phyloP scores from a whole-genome alignment of 2,329 filamentous ascomycete species.

The Colletotrichum trifolii region DNA sequence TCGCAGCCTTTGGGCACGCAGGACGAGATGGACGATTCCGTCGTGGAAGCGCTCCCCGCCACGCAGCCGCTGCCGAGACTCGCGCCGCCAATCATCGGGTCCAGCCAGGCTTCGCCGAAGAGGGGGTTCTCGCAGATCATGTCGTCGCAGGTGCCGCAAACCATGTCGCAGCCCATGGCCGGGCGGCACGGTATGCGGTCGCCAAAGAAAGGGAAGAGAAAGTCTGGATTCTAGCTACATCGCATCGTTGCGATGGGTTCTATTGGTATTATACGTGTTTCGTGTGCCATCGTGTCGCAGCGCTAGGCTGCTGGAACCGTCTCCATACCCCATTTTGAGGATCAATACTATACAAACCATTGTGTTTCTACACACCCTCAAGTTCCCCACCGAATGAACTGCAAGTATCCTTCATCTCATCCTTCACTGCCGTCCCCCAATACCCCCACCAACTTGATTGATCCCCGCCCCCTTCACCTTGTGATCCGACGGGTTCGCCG shows the following conservation, averaged over 20 bases:
- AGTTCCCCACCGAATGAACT: too few species aligned
- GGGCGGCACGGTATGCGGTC: constrained; percentile 58
- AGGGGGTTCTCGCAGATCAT: constrained; percentile 25
- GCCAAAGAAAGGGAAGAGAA: constrained; percentile 43
- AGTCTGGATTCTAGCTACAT: constrained; percentile 23
- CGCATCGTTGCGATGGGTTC: background rate
- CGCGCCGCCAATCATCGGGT: constrained; percentile 22
- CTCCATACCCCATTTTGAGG: constrained; percentile 3
- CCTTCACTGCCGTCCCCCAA: constrained; percentile 52
- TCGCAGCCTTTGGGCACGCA: constrained; percentile 22
- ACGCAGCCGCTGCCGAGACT: constrained; percentile 29
- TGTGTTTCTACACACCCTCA: too few species aligned
- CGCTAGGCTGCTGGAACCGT: constrained; percentile 17
- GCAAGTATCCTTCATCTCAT: background rate
- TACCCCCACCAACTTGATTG: constrained; percentile 66
- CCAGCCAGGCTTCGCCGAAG: constrained; percentile 24
- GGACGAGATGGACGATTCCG: constrained; percentile 28
- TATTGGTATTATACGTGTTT: constrained; percentile 5
- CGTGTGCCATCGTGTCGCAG: constrained; percentile 6
- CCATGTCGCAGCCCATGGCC: constrained; percentile 59
- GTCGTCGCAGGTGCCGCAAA: constrained; percentile 41
- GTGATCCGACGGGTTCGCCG: constrained; percentile 91
- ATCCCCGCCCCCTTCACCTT: constrained; percentile 68
- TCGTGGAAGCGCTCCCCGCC: constrained; percentile 3
- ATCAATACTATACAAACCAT: background rate